Evolutionary conservation across 2,329 filamentous ascomycete genomes (phyloP).

Genomic region (Ilyonectria sp.): DNA sequence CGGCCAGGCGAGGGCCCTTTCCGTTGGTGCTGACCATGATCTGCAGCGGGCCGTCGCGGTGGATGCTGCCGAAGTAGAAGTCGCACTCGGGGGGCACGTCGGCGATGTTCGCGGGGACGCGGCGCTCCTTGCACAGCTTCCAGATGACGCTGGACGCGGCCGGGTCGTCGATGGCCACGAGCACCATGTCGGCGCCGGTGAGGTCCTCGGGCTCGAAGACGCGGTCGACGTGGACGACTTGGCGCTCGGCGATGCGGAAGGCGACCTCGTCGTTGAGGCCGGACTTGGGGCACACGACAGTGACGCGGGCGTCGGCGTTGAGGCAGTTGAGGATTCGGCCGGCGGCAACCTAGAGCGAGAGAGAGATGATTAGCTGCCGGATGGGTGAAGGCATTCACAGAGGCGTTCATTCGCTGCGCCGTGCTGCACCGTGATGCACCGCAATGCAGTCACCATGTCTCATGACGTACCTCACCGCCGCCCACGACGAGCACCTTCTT

Average conservation of each 20-base stretch:
- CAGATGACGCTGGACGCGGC: slow-evolving; percentile 91
- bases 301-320: slow-evolving; percentile 93
- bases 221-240: slow-evolving; percentile 86
- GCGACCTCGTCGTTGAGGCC: slow-evolving; percentile 92
- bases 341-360: slow-evolving; percentile 82
- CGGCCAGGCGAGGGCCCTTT: slow-evolving; percentile 92
- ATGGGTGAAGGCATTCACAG: not conserved
- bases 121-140: slow-evolving; percentile 90
- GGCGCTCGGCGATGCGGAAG: slow-evolving; percentile 80
- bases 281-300: slow-evolving; percentile 83
- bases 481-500: slow-evolving; percentile 94
- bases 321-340: slow-evolving; percentile 94
- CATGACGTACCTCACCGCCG: slow-evolving; percentile 84
- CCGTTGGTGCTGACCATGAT: slow-evolving; percentile 99
- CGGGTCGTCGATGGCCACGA: slow-evolving; percentile 94
- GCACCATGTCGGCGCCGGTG: slow-evolving; percentile 86
- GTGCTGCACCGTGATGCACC: not conserved
- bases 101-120: slow-evolving; percentile 93
- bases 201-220: slow-evolving; percentile 91
- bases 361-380: not conserved
- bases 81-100: slow-evolving; percentile 98
- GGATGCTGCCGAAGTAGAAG: slow-evolving; percentile 97
- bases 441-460: not conserved
- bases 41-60: slow-evolving; percentile 94
- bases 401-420: slow-evolving; percentile 7